Base-by-base conservation (phyloP, 2,329 filamentous ascomycete genomes). In the Aspergillus sojae region DNA sequence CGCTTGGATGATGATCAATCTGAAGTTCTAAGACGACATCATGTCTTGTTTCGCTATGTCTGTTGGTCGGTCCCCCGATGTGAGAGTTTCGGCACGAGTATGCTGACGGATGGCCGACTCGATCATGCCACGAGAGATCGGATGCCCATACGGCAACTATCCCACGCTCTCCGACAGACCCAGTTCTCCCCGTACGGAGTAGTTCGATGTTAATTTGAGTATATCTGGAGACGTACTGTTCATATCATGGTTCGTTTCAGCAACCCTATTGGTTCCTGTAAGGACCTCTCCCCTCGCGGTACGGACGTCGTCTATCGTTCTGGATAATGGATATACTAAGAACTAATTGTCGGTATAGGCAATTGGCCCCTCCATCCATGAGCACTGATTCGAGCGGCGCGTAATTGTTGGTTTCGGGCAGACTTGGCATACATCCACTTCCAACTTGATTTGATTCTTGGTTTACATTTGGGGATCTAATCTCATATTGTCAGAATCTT, bases 51-150 rank as follows among this genome's bases (percentile, higher is more conserved):
- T 26, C 52, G 34, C 30, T 34, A 39, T 55, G n/a, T 55, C 34
- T 55, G 52, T 54, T 63, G 62, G 46, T 52, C 61, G 53, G 58
- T 45, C 61, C 63, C 58, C 63, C 54, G 59, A 34, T 52, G 32
- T 7, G 28, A 63, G 61, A 57, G 58, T 63, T 63, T 65, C 64
- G 64, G 64, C 61, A 63, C 52, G 46, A 48, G 39, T 26, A 28
- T 62, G 34, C 14, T 26, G 34, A 57, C 61, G 63, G 61, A 57
- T 65, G 63, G 61, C 64, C 64, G 64, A 65, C 41, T 58, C 23
- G 58, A 65, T 65, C 64, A 65, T 50, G 61, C 64, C 64, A 65
- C 46, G 36, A 60, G 36, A 60, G 48, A 59, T 60, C 60, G 62
- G 59, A 59, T 50, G 50, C 32, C 52, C 32, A 41, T 55, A 55